A percentile compares a stretch with the other conserved stretches of the same genome.
Conservation (phyloP, 2,329 filamentous ascomycete genomes). For the Aspergillus sp. region DNA sequence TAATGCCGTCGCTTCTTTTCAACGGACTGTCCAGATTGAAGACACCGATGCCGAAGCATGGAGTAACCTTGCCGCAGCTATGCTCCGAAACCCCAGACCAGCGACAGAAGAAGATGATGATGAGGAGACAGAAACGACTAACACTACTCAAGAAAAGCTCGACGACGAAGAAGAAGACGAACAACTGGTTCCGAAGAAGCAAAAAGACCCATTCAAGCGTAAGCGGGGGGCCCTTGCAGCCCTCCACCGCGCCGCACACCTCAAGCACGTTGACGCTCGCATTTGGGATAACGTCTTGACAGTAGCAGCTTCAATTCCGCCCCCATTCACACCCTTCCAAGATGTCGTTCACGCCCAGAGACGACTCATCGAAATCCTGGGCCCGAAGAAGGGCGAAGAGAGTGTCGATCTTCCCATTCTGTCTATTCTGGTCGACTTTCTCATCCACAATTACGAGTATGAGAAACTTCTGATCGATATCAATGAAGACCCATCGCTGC, state of each 20-base stretch:
- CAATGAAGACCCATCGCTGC: constrained; percentile 26
- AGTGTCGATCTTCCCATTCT: constrained; percentile 73
- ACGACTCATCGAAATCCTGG: constrained; percentile 70
- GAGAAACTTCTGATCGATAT: constrained; percentile 30
- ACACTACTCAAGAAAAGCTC: constrained; percentile 14
- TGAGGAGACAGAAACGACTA: too few species aligned
- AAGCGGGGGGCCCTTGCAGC: constrained; percentile 74
- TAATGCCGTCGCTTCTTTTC: constrained; percentile 78
- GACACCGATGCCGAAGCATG: constrained; percentile 88
- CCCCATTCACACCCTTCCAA: constrained; percentile 59
- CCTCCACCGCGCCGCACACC: constrained; percentile 77
- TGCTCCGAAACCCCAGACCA: constrained; percentile 52
- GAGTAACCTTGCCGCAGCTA: constrained; percentile 86
- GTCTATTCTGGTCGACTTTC: constrained; percentile 65
- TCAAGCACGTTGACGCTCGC: constrained; percentile 80
- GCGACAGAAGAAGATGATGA: constrained; percentile 17
- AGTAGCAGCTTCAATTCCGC: constrained; percentile 70
- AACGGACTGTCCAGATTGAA: constrained; percentile 75
- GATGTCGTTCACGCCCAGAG: constrained; percentile 73
- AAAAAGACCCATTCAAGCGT: constrained; percentile 53
- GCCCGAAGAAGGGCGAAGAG: constrained; percentile 63
- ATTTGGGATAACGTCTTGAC: constrained; percentile 98
- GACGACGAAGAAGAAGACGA: constrained; percentile 21
- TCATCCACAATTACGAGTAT: constrained; percentile 48
- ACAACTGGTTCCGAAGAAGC: constrained; percentile 2